Base-by-base conservation (phyloP, 2,329 filamentous ascomycete species). In the Capronia americana region DNA sequence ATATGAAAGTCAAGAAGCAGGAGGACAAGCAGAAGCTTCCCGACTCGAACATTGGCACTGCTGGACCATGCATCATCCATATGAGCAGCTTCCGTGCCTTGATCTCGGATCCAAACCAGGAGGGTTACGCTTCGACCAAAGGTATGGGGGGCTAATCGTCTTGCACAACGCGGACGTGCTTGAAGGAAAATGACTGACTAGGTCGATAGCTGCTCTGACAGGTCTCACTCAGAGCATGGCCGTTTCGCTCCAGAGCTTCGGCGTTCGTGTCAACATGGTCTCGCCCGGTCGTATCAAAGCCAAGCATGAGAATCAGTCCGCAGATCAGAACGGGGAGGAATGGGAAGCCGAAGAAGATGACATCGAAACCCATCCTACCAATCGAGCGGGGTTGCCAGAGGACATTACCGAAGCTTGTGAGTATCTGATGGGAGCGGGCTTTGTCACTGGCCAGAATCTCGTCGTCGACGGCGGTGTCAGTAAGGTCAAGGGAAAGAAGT, bases 231-330 rank as follows among this genome's bases (percentile, higher is more conserved):
- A 78, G 64, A 74, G 73, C 61, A 79, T 79, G 77, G 76, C 78
- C 17, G 71, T 79, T 41, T 76, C 73, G 26, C 70, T 75, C 14
- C 66, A 71, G 59, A 65, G 71, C 28, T 76, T 73, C 70, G 78
- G 76, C 1, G 76, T 79, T 38, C 69, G 77, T 20, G 75, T 76
- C 64, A 79, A 79, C 67, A 70, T 80, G n/a, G 76, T 83, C 34
- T 78, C 81, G 4, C 81, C 82, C 0, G 81, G 82, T 2, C 74
- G 80, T 57, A 80, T 83, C 73, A 82, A 81, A 72, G 81, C 78
- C 8, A 75, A 76, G n/a, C 81, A 83, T 69, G 82, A 83, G 75
- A 78, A 79, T 68, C 79, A 76, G 64, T 75, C 78, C 44, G 81
- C 77, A 6, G 81, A 83, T 65, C 77, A 83, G 67, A 77, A 76